Base-by-base conservation (phyloP, 2,329 filamentous ascomycete genomes). In the Teratosphaeria gauchensis region DNA sequence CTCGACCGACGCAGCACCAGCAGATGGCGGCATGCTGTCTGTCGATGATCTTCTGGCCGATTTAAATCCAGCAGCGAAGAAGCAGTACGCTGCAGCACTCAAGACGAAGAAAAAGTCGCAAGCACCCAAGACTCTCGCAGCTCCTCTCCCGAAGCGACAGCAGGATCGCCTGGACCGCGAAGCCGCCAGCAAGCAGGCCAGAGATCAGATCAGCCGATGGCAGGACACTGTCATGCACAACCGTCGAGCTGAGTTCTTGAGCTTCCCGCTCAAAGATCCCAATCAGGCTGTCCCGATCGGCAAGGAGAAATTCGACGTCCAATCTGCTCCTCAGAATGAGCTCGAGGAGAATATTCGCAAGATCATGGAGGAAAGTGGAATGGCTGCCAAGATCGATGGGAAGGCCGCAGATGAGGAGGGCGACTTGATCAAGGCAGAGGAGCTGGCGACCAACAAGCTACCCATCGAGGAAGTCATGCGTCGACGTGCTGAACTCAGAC, bases 161-260 rank as follows among this genome's bases (percentile, higher is more conserved):
- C 92, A 97, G 73, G 91, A 92, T 70, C 85, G 86, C 55, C 75
- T 96, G 16, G 87, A 95, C 68, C 89, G 94, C 56, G 79, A 80
- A 56, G 90, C 85, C 28, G 94, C 94, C 2, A 95, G 92, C 66
- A 85, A 91, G 38, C 92, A 96, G 78, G 92, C 90, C 55, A 96
- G 95, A 68, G 87, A 96, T 73, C 92, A 91, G 0, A 79, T 99
- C 30, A 85, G 89, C 63, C 85, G 90, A 66, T 99, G 94, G 94
- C 87, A 87, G 33, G 92, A 96, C 61, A 97, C 94, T 0, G 91
- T 99, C 68, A 95, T 96, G 75, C 85, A 90, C 33, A 96, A 96
- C 73, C 87, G 94, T 60, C 83, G 90, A 65, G 92, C 92, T 1
- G 94, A 97, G 63, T 90, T 96, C 72, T 78, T 99, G 12, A 80